Evolutionary conservation across 2,329 filamentous ascomycete genomes (phyloP), one percentile per base, ranked within the genome.

Genomic region (Arthrobotrys iridis): DNA sequence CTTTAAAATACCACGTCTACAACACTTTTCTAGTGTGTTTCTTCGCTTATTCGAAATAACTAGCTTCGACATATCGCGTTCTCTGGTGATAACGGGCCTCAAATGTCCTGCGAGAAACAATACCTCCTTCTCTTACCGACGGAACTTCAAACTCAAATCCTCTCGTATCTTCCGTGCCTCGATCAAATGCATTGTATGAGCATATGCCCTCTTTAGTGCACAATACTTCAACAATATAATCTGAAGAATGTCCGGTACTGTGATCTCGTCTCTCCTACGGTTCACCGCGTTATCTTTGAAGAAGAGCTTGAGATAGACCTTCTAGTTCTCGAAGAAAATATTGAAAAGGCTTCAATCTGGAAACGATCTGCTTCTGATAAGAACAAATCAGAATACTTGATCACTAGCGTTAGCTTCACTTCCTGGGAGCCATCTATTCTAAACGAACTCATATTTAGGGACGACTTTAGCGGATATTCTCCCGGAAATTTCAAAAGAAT

Each of bases 131-230:
- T 15, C 10, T 35, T 59, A 11, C 55, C 55, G 2, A 43, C 35
- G 18, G 55, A 59, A 28, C 37, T 59, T 1, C 55, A 59, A 18
- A 43, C 24, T 5, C 55, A 59, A 20, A 59, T 59, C 6, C 20
- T 59, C 4, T 59, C 55, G 18, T 59, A 59, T n/a, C 55, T 59
- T 6, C 55, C 55, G 18, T 55, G 20, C 10, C 50, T 55, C 18
- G 50, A 55, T 3, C 50, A 55, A n/a, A 24, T 55, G 1, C 50
- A 37, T 4, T 55, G 50, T 10, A 55, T 55, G 50, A 6, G 15
- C n/a, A 37, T 55, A 2, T 11, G 15, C 30, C 50, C 50, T 1
- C 18, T 55, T 10, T 55, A 30, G 50, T 37, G n/a, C 30, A 24
- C 15, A n/a, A 55, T 55, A 10, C 30, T 55, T 22, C 50, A 55